These are phyloP conservation scores for Athelia sp. DNA, from an alignment of 1,284 basidiomycete species.

Conservation along the genomic window DNA sequence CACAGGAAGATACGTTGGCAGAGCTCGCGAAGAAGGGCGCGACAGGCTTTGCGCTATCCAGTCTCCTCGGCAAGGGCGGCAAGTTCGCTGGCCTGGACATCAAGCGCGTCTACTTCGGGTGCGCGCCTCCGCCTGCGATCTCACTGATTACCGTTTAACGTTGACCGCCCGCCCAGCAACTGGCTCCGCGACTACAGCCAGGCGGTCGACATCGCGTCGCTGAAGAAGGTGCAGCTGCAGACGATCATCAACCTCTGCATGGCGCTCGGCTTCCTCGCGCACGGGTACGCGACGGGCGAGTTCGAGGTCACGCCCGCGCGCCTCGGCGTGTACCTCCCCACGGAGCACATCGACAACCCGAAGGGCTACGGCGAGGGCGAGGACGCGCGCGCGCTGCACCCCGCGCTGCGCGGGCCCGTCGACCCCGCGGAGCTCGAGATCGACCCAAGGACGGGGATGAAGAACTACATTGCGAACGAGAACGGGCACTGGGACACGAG, in stretches of 20 bases:
- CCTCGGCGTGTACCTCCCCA: conserved; percentile 85
- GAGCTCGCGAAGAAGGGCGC: conserved; percentile 61
- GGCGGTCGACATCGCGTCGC: conserved; percentile 79
- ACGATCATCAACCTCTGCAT: conserved; percentile 87
- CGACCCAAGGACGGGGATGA: conserved; percentile 88
- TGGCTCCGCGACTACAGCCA: conserved; percentile 84
- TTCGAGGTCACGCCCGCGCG: conserved; percentile 90
- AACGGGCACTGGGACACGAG: conserved; percentile 84
- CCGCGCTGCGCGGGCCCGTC: conserved; percentile 66
- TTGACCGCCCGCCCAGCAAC: conserved; percentile 38
- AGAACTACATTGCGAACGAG: conserved; percentile 94
- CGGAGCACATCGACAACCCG: conserved; percentile 88
- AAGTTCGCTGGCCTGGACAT: conserved; percentile 75
- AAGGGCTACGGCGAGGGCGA: conserved; percentile 85
- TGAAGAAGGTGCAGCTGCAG: conserved; percentile 71
- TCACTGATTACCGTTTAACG: conserved; percentile 6
- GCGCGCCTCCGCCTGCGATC: background rate
- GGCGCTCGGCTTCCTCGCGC: conserved; percentile 84
- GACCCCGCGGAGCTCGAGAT: conserved; percentile 82
- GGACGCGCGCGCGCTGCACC: conserved; percentile 76
- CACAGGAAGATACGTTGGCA: conserved; percentile 65
- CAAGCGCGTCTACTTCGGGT: conserved; percentile 79
- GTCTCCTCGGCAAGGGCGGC: conserved; percentile 48
- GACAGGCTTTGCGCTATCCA: conserved; percentile 57
- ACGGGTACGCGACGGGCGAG: conserved; percentile 82